A percentile compares a stretch with the other conserved stretches of the same genome.
Evolutionary conservation across 495 filamentous ascomycete species (phyloP).

Genomic region (Lasiosphaeria ovina): DNA sequence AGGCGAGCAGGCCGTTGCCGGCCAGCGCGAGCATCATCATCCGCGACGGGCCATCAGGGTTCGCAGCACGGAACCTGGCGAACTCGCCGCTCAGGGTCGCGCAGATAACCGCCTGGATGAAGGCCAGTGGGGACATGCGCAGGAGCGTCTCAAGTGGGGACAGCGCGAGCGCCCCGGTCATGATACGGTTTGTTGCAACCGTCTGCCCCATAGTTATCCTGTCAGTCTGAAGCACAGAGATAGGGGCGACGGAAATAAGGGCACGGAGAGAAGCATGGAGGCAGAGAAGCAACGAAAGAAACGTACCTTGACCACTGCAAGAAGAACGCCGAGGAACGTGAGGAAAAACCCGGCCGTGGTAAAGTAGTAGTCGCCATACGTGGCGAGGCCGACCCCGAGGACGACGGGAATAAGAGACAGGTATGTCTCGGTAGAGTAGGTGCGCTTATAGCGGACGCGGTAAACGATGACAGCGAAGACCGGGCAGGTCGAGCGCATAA

Average conservation of each 20-base stretch:
- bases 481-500: conserved; percentile 56
- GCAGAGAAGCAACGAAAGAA: background rate
- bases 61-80: conserved; percentile 18
- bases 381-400: conserved; percentile 54
- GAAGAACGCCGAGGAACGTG: conserved; percentile 52
- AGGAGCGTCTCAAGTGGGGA: conserved; percentile 53
- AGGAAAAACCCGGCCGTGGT: conserved; percentile 51
- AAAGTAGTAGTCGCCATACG: conserved; percentile 59
- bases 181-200: conserved; percentile 55
- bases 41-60: conserved; percentile 17
- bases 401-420: conserved; percentile 56
- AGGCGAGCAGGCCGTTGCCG: conserved; percentile 52
- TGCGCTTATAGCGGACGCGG: conserved; percentile 45
- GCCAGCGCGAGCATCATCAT: conserved; percentile 30
- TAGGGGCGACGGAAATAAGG: background rate
- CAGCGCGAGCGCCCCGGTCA: conserved; percentile 51
- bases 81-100: conserved; percentile 51
- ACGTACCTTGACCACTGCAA: conserved; percentile 50
- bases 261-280: background rate
- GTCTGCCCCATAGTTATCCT: conserved; percentile 27
- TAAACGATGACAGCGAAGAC: conserved; percentile 57
- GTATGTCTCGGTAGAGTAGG: conserved; percentile 51
- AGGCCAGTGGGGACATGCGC: conserved; percentile 56
- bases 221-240: background rate
- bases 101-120: conserved; percentile 49